Conservation (phyloP, 1,284 basidiomycete species). For the Neolentinus lepideus region DNA sequence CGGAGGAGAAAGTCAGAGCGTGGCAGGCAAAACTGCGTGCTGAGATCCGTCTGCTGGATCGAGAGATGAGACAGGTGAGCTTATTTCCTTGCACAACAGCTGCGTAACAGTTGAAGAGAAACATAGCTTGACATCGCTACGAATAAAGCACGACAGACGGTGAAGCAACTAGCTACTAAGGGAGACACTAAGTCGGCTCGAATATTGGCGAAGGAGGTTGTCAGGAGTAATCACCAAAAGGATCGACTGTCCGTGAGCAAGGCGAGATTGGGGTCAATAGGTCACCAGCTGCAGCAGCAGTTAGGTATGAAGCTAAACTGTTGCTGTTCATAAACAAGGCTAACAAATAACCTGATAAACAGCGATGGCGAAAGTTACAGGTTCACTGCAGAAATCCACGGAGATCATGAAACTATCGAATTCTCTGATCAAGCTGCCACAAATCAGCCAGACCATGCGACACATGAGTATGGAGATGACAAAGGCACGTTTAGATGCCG, state of each 20-base stretch:
- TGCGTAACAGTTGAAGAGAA: not conserved
- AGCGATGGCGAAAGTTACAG: slow-evolving; percentile 98
- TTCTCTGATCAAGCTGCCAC: slow-evolving; percentile 85
- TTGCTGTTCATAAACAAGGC: not conserved
- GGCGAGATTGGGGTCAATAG: slow-evolving; percentile 88
- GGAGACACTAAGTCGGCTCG: slow-evolving; percentile 91
- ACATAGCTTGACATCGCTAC: slow-evolving; percentile 78
- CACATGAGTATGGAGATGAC: slow-evolving; percentile 99
- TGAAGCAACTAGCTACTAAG: slow-evolving; percentile 89
- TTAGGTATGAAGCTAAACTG: slow-evolving; percentile 57
- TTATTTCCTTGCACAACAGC: slow-evolving; percentile 7
- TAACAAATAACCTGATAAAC: not conserved
- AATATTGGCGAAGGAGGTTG: slow-evolving; percentile 91
- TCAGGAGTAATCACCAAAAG: slow-evolving; percentile 92
- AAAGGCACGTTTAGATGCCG: slow-evolving; percentile 53
- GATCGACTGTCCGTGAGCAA: slow-evolving; percentile 90
- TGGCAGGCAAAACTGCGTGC: slow-evolving; percentile 84
- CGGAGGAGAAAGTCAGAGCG: slow-evolving; percentile 83
- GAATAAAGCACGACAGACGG: slow-evolving; percentile 72
- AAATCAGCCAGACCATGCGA: slow-evolving; percentile 89
- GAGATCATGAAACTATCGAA: slow-evolving; percentile 99
- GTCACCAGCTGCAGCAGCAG: slow-evolving; percentile 89
- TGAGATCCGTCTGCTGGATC: slow-evolving; percentile 78
- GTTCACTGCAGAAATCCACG: slow-evolving; percentile 92
- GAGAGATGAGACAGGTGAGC: slow-evolving; percentile 90